Base-by-base conservation (phyloP, 306 rosid species). In the Corylus americana region DNA sequence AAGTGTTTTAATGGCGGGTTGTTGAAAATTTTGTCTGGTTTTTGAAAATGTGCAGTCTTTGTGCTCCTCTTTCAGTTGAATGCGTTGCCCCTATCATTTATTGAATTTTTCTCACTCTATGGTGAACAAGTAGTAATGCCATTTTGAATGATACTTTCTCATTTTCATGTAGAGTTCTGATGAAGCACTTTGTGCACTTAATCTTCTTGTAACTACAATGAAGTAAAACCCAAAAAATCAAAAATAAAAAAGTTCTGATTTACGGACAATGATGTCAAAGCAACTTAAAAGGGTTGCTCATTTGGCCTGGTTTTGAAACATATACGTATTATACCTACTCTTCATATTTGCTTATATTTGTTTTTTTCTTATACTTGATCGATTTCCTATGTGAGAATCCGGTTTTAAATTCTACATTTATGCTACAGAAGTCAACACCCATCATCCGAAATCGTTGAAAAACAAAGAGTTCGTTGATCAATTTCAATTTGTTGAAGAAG, bases 351-450 rank as follows among this genome's bases (percentile, higher is more conserved):
- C 16, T 49, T 27, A 25, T 55, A 1, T 3, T 74, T 42, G 67
- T 12, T 49, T 27, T 7, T 55, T 68, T 16, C 3, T 16, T 58
- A 50, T 7, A 27, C 55, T 72, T 45, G 12, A 74, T 63, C 67
- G 7, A 48, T 72, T 76, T 27, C 66, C 66, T 5, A 37, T 16
- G 59, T 44, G 11, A 20, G 70, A 39, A 42, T 9, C 16, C 76
- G 67, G 13, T 70, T 70, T 58, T 48, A 20, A 54, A 13, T 54
- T 8, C 71, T 81, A 44, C 48, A 54, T 66, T 78, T 73, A 9
- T 79, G 45, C 80, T 18, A 25, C 92, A 94, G 98, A 79, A 68
- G 68, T 71, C 44, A 83, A 22, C 45, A 18, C 59, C 47, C 77
- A 25, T 70, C 8, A 58, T 62, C 55, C 39, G 53, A 84, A 70